These are phyloP conservation scores for Acacia confusa DNA, from an alignment of 306 rosid genomes.

Conservation along the genomic window DNA sequence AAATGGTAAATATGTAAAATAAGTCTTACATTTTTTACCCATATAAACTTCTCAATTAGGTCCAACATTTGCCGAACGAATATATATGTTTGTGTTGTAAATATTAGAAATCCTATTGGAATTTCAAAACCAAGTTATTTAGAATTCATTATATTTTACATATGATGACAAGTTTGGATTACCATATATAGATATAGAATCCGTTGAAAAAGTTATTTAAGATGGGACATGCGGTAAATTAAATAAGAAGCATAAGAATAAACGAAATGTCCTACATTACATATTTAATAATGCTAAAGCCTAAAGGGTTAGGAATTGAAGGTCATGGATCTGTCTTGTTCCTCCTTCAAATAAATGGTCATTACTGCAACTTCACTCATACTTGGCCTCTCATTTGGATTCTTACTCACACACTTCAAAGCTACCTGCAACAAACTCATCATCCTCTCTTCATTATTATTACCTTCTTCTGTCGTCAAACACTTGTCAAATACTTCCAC, in stretches of 20 bases:
- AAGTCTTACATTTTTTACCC: accelerated
- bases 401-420: constrained; percentile 49
- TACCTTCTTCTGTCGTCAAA: constrained; percentile 50
- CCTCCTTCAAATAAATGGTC: constrained; percentile 49
- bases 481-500: constrained; percentile 61
- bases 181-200: not conserved
- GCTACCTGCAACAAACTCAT: constrained; percentile 55
- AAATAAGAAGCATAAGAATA: not conserved
- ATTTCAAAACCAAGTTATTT: too few species aligned
- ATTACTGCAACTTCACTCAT: constrained; percentile 49
- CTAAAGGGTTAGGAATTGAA: constrained; percentile 33
- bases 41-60: too few species aligned
- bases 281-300: not conserved
- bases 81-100: too few species aligned
- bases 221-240: not conserved
- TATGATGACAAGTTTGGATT: not conserved
- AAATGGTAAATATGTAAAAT: too few species aligned
- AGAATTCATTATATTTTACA: not conserved
- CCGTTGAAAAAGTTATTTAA: not conserved
- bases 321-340: constrained; percentile 55
- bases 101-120: not conserved
- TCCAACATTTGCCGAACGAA: too few species aligned
- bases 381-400: constrained; percentile 51
- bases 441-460: constrained; percentile 61
- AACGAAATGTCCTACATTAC: not conserved